Percentiles rank a stretch among this genome's conserved stretches.
These are phyloP conservation scores for Russula abietina DNA, from an alignment of 768 basidiomycete species.

Conservation along the genomic window DNA sequence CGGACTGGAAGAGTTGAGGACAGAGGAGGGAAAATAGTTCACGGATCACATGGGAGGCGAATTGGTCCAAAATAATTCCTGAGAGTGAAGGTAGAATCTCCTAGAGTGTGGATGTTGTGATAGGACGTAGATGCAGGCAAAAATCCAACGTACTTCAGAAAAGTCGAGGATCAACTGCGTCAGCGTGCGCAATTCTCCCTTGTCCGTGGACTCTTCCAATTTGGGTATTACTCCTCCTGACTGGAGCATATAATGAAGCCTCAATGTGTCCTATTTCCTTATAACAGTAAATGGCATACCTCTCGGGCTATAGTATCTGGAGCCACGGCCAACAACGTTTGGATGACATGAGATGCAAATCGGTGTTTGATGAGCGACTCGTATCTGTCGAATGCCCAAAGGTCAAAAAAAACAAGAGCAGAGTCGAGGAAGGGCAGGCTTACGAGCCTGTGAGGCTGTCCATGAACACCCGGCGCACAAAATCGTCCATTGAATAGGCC, in stretches of 20 bases:
- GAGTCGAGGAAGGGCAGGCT: constrained; percentile 35
- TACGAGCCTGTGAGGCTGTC: constrained; percentile 86
- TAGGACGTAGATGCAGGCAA: neutral
- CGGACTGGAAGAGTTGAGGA: constrained; percentile 45
- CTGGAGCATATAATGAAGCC: constrained; percentile 33
- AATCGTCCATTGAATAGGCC: constrained; percentile 91
- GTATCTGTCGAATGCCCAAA: constrained; percentile 39
- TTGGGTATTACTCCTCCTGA: constrained; percentile 47
- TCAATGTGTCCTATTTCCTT: neutral
- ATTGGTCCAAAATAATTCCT: constrained; percentile 71
- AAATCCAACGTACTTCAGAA: constrained; percentile 45
- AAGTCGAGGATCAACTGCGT: constrained; percentile 58
- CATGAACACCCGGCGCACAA: constrained; percentile 84
- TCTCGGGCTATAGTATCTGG: constrained; percentile 61
- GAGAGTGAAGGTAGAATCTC: constrained; percentile 64
- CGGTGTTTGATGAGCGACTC: constrained; percentile 65
- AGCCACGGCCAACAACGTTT: constrained; percentile 74
- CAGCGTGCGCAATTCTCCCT: constrained; percentile 63
- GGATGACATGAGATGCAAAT: constrained; percentile 94
- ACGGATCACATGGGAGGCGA: constrained; percentile 87
- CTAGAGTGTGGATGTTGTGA: constrained; percentile 32
- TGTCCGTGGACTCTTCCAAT: constrained; percentile 39
- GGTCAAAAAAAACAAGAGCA: neutral
- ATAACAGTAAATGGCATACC: constrained; percentile 35
- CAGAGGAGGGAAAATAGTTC: constrained; percentile 73